A percentile compares a stretch with the other conserved stretches of the same genome.
Evolutionary conservation across 805 yeast genomes (phyloP).

Genomic region (Teunomyces pallodes): DNA sequence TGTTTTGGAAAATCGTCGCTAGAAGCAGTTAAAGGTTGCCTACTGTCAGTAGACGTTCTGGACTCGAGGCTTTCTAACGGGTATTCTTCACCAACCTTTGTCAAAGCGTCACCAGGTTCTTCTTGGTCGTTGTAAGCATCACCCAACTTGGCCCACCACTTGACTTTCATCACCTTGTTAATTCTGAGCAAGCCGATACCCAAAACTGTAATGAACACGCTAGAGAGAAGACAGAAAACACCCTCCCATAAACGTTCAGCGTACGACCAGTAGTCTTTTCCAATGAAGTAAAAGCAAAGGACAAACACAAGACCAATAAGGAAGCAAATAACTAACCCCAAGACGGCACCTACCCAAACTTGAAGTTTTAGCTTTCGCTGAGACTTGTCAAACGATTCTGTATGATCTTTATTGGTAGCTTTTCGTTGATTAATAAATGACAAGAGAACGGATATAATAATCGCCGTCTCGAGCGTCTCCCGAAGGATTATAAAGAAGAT

Average conservation of each 20-base stretch:
- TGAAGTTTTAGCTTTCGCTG: slow-evolving; percentile 50
- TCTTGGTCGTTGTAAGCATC: slow-evolving; percentile 31
- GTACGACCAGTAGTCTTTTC: slow-evolving; percentile 81
- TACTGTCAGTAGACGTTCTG: slow-evolving; percentile 11
- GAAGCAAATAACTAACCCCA: slow-evolving; percentile 69
- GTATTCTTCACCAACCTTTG: background rate
- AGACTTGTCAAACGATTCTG: slow-evolving; percentile 1
- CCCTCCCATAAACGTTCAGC: slow-evolving; percentile 94
- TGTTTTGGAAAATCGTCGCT: background rate
- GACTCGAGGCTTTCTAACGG: slow-evolving; percentile 1
- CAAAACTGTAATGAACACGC: slow-evolving; percentile 80
- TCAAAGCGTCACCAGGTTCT: background rate
- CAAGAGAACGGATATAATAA: slow-evolving; percentile 27
- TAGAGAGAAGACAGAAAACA: slow-evolving; percentile 70
- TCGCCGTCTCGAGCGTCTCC: slow-evolving; percentile 30
- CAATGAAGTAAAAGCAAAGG: slow-evolving; percentile 67
- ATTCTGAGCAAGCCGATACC: slow-evolving; percentile 79
- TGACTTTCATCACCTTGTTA: slow-evolving; percentile 71
- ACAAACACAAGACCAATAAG: slow-evolving; percentile 73
- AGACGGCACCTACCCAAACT: slow-evolving; percentile 77
- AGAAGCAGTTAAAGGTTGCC: slow-evolving; percentile 10
- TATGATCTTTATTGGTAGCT: background rate
- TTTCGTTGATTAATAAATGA: slow-evolving; percentile 24
- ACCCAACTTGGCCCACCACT: slow-evolving; percentile 59
- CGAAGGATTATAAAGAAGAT: slow-evolving; percentile 28